phyloP scores from a whole-genome alignment of 768 basidiomycete genomes.

The Tubosaeta sp. region DNA sequence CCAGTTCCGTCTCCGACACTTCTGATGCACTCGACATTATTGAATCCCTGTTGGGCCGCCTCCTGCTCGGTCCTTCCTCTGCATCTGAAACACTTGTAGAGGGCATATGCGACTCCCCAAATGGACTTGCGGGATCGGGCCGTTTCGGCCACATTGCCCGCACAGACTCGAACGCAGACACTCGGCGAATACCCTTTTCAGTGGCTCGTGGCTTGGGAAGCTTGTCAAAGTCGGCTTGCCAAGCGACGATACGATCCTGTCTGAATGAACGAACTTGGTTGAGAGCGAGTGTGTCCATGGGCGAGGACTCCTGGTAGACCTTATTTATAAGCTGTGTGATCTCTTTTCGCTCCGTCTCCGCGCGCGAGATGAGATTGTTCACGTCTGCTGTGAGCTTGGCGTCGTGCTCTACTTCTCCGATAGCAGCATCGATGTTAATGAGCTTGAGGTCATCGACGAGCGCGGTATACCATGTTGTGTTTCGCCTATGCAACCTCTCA shows the following conservation, averaged over 20 bases:
- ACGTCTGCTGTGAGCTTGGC: slow-evolving; percentile 58
- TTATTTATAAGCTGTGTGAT: slow-evolving; percentile 68
- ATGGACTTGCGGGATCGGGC: slow-evolving; percentile 44
- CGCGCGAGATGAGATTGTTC: slow-evolving; percentile 62
- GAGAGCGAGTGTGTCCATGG: slow-evolving; percentile 82
- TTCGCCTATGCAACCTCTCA: slow-evolving; percentile 66
- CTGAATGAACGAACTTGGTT: slow-evolving; percentile 82
- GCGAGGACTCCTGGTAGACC: slow-evolving; percentile 74
- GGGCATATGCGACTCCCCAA: slow-evolving; percentile 51
- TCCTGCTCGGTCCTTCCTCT: slow-evolving; percentile 52
- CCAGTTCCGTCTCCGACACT: slow-evolving; percentile 59
- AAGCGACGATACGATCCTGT: slow-evolving; percentile 93
- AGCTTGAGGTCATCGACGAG: slow-evolving; percentile 72
- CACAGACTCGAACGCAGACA: slow-evolving; percentile 66
- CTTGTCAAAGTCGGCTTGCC: slow-evolving; percentile 90
- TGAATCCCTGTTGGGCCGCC: slow-evolving; percentile 51
- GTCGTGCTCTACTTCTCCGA: slow-evolving; percentile 71
- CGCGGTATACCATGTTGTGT: slow-evolving; percentile 68
- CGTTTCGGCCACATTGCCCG: slow-evolving; percentile 68
- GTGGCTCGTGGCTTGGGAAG: slow-evolving; percentile 66
- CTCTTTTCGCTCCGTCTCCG: slow-evolving; percentile 71
- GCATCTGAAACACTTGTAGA: slow-evolving; percentile 72
- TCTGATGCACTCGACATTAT: slow-evolving; percentile 70
- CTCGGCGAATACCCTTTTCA: slow-evolving; percentile 49
- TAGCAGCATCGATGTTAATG: slow-evolving; percentile 75